These are phyloP conservation scores for Saururus chinensis DNA, from an alignment of 164 flowering plant genomes.

Conservation along the genomic window DNA sequence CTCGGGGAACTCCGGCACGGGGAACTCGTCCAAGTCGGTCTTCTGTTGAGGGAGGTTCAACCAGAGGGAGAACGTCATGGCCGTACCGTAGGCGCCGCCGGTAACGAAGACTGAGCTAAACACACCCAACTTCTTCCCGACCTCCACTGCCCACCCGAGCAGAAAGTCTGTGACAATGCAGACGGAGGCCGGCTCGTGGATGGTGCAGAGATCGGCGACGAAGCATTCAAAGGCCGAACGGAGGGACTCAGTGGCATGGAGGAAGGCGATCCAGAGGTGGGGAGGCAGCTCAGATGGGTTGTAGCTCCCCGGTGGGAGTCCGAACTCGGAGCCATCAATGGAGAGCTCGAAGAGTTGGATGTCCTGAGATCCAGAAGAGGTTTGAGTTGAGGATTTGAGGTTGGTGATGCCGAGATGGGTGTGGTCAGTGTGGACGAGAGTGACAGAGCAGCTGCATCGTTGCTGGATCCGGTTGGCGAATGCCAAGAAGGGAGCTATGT, in stretches of 20 bases:
- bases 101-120: conserved; percentile 2
- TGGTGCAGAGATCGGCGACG: neutral
- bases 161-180: conserved; percentile 11
- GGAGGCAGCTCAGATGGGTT: conserved; percentile 2
- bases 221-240: conserved; percentile 6
- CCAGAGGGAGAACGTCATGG: conserved; percentile 7
- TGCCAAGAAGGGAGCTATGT: too few species aligned
- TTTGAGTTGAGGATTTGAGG: conserved; percentile 3
- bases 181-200: neutral
- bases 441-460: neutral
- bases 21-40: conserved; percentile 6
- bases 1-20: conserved; percentile 10
- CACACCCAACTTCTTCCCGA: conserved; percentile 3
- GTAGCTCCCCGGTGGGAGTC: conserved; percentile 14
- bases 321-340: conserved; percentile 8
- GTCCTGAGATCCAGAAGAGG: neutral
- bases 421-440: too few species aligned
- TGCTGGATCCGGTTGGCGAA: too few species aligned
- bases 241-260: conserved; percentile 9
- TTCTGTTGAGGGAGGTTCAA: conserved; percentile 4
- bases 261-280: neutral
- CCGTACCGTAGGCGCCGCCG: conserved; percentile 12
- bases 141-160: conserved; percentile 10
- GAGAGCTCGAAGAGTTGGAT: conserved; percentile 12
- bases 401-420: conserved; percentile 1